Evolutionary conservation across 2,329 filamentous ascomycete species (phyloP).

Genomic region (Xylogone sp.): DNA sequence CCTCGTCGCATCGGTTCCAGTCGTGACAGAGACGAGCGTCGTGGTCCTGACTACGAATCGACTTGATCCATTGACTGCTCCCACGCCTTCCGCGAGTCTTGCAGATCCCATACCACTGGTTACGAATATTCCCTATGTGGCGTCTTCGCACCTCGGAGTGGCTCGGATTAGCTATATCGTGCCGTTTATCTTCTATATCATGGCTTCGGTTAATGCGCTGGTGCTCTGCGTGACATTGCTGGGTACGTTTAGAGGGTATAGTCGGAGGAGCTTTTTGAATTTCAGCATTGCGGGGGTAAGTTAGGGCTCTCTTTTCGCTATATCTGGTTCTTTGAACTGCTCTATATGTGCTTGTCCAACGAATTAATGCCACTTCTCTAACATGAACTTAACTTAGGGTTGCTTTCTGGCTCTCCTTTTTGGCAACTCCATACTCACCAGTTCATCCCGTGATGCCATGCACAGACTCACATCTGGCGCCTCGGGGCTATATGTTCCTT

Average conservation of each 20-base stretch:
- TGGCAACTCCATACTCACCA: neutral
- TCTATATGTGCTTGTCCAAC: neutral
- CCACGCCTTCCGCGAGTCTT: neutral
- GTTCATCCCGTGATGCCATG: neutral
- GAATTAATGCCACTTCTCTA: neutral
- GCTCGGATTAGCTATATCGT: neutral
- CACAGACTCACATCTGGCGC: neutral
- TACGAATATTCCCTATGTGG: neutral
- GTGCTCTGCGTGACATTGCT: neutral
- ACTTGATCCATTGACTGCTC: neutral
- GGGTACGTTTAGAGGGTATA: neutral
- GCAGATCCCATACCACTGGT: neutral
- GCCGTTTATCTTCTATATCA: neutral
- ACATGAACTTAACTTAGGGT: neutral
- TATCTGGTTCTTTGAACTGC: neutral
- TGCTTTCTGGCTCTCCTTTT: neutral
- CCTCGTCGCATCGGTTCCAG: neutral
- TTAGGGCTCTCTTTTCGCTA: neutral
- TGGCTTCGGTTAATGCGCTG: neutral
- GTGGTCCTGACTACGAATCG: neutral
- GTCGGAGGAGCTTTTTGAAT: neutral
- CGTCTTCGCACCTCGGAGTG: neutral
- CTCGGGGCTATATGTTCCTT: neutral
- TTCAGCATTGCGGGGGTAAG: neutral
- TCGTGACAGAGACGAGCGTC: neutral